Evolutionary conservation across 805 yeast species (phyloP).

Genomic region (Hanseniaspora meyeri): DNA sequence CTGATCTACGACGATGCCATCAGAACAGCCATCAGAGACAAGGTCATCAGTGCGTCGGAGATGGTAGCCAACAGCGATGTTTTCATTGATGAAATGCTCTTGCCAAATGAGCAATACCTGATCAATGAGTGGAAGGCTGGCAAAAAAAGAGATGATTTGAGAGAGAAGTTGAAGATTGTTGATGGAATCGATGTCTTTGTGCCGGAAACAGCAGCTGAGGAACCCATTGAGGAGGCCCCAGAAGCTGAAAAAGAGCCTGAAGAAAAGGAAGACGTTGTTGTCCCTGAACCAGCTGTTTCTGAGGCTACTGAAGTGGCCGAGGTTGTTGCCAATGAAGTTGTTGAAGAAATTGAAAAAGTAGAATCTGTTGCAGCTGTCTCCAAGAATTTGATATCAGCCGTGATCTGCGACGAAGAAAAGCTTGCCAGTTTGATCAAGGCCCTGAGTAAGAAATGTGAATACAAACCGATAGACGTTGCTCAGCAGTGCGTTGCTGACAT

Average conservation of each 20-base stretch:
- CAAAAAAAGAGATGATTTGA: constrained; percentile 48
- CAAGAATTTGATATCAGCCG: background rate
- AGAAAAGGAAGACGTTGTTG: background rate
- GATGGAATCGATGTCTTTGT: constrained; percentile 11
- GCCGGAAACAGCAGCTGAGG: constrained; percentile 18
- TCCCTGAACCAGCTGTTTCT: background rate
- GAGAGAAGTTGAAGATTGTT: constrained; percentile 30
- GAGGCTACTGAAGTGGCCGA: background rate
- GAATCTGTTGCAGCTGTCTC: background rate
- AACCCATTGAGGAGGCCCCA: constrained; percentile 9
- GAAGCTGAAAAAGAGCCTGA: no score
- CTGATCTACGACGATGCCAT: constrained; percentile 70
- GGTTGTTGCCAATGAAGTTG: background rate
- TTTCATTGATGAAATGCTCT: constrained; percentile 74
- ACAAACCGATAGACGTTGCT: background rate
- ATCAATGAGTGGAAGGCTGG: constrained; percentile 64
- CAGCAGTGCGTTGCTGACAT: constrained; percentile 8
- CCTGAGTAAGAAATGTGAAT: background rate
- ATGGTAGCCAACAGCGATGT: constrained; percentile 95
- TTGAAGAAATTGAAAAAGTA: background rate
- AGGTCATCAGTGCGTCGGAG: constrained; percentile 71
- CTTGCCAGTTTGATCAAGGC: background rate
- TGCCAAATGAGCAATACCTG: constrained; percentile 39
- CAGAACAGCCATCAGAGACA: constrained; percentile 68
- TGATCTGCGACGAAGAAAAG: background rate